phyloP scores from a whole-genome alignment of 805 yeast genomes.

The Martiniozyma abietophila region DNA sequence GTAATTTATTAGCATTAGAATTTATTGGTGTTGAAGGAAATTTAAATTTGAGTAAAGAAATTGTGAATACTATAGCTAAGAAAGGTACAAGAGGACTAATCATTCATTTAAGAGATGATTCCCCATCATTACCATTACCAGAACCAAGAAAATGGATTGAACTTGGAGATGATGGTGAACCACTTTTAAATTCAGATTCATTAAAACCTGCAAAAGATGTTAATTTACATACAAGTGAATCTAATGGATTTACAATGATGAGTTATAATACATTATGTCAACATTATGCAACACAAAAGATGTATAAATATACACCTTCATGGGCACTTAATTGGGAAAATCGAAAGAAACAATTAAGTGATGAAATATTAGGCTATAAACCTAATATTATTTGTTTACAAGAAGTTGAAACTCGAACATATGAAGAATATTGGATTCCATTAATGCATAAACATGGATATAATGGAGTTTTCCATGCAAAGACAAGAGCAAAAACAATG shows the following conservation, averaged over 20 bases:
- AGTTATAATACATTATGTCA: conserved; percentile 92
- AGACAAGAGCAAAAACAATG: conserved; percentile 91
- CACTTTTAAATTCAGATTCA: conserved; percentile 24
- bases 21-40: conserved; percentile 93
- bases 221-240: conserved; percentile 22
- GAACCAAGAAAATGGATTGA: conserved; percentile 77
- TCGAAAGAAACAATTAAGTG: conserved; percentile 66
- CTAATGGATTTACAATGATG: conserved; percentile 59
- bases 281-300: conserved; percentile 83
- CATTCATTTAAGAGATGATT: conserved; percentile 70
- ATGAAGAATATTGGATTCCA: conserved; percentile 81
- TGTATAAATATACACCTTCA: conserved; percentile 91
- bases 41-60: conserved; percentile 52
- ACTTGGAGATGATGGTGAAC: conserved; percentile 69
- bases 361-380: conserved; percentile 55
- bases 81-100: conserved; percentile 82
- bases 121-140: conserved; percentile 58
- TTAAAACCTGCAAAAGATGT: conserved; percentile 17
- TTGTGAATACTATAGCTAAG: conserved; percentile 61
- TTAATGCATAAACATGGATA: conserved; percentile 66
- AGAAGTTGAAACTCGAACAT: conserved; percentile 86
- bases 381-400: conserved; percentile 86
- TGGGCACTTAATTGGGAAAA: conserved; percentile 97
- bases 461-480: conserved; percentile 72
- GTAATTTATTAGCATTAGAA: conserved; percentile 73